Percentiles rank a stretch among this genome's conserved stretches.
These are phyloP conservation scores for Biscogniauxia sp. DNA, from an alignment of 2,329 filamentous ascomycete genomes.

Conservation along the genomic window DNA sequence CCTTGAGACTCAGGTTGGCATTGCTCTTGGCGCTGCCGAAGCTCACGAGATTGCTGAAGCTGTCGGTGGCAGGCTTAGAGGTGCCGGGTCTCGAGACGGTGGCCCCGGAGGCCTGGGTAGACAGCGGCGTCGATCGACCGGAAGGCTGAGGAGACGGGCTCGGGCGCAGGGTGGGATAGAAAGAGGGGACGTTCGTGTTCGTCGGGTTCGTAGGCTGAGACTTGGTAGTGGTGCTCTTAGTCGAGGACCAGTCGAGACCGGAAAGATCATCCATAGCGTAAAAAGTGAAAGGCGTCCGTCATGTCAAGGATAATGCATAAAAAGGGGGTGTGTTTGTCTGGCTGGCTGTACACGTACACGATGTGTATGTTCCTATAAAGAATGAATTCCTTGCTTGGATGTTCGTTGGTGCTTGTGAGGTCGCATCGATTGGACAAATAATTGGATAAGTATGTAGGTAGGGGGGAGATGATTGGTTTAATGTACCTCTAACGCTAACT, in stretches of 20 bases:
- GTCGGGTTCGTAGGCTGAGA: conserved; percentile 27
- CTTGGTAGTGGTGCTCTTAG: conserved; percentile 29
- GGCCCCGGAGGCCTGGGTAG: conserved; percentile 45
- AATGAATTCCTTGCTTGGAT: too few relatives aligned
- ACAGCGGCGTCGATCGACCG: conserved; percentile 55
- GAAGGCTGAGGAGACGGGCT: conserved; percentile 56
- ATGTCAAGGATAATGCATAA: conserved; percentile 28
- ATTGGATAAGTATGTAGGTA: too few relatives aligned
- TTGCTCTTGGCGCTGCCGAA: conserved; percentile 59
- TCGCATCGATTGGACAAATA: too few relatives aligned
- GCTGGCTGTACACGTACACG: neutral
- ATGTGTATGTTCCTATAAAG: too few relatives aligned
- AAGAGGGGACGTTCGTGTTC: conserved; percentile 28
- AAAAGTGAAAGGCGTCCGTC: conserved; percentile 17
- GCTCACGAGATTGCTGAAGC: conserved; percentile 74
- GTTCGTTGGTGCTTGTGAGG: too few relatives aligned
- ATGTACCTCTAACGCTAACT: too few relatives aligned
- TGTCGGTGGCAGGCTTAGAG: conserved; percentile 60
- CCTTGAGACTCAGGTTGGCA: conserved; percentile 73
- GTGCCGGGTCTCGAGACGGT: conserved; percentile 43
- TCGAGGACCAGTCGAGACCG: conserved; percentile 33
- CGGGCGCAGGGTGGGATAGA: conserved; percentile 47
- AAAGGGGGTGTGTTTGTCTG: conserved; percentile 2
- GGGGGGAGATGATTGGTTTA: too few relatives aligned
- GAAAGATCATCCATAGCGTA: conserved; percentile 35